Evolutionary conservation across 1,284 basidiomycete genomes (phyloP), one percentile per base, ranked within the genome.

Genomic region (Mycena citricolor): DNA sequence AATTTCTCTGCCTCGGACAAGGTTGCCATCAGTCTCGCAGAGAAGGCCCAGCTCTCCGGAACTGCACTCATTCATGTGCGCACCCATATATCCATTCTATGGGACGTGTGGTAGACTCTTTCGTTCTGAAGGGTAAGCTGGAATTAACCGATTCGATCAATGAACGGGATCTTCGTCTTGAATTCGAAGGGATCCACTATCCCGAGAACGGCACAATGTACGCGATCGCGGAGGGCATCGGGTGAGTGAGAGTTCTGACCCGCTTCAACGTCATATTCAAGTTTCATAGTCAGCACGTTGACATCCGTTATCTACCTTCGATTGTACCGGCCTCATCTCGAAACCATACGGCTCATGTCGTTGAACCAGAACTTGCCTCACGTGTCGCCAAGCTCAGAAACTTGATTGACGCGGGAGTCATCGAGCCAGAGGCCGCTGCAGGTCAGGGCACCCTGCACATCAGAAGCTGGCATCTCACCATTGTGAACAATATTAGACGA

Each of bases 171-270:
- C 61, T 88, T 28, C 70, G 76, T 24, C 64, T 89, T 3, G 82
- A 88, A 47, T 79, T 90, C 51, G 81, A 86, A 58, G 91, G 88
- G 3, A 71, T 94, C 11, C 90, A 93, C 64, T 81, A 89, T 57
- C 54, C 86, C 8, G 67, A 76, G 8, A 87, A 89, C 52, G 91
- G 91, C 2, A 79, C 86, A 1, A 79, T 93, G 30, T 86, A 83
- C 57, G 86, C 88, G 1, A 75, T 86, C 48, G 87, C 80, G 5
- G 73, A 82, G 55, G 80, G 85, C 4, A 63, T 67, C 16, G 82
- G 83, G 86, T 89, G 51, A 48, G 74, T 50, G 19, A 25, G 23
- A 32, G n/a, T 24, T 23, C 34, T 37, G 17, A 20, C n/a, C 8
- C 22, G 20, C 31, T 42, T 19, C 39, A 52, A 17, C 42, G 35